Base-by-base conservation (phyloP, 192 early-diverging fungal genomes). In the Chytriomyces sp. region DNA sequence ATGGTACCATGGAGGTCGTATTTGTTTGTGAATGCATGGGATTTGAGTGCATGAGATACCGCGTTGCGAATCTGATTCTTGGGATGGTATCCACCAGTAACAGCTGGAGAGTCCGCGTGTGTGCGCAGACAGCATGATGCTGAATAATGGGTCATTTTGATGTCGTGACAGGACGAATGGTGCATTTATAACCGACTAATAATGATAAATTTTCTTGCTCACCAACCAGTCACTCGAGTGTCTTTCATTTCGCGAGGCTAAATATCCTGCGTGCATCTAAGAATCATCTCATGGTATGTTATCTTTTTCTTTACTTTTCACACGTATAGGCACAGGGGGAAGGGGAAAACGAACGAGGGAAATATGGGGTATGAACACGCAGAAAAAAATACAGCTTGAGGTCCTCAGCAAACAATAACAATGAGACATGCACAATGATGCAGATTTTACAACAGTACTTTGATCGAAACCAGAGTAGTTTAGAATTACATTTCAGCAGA, bases 1-100 rank as follows among this genome's bases (percentile, higher is more conserved):
- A 70, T 31, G 14, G n/a, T n/a, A n/a, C 57, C 41, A 7, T 59
- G 19, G 7, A 70, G 36, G 2, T 17, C 2, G 40, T 70, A 70
- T n/a, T 36, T 59, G 34, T 25, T 30, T 5, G 49, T 8, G 22
- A 55, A 22, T 55, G 49, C 33, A 22, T 4, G 12, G 26, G 63
- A 32, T 3, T 49, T 49, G 44, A 49, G 22, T 49, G 17, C 44
- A 22, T 14, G 1, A 22, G 22, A 14, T 14, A 49, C 22, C 44
- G 44, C 44, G 14, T 14, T 22, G 22, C 44, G 44, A 14, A 49
- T 49, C 22, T 49, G 14, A 14, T 49, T 22, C 44, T 49, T 22
- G 44, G 17, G 44, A 49, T 49, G 17, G 14, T 49, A n/a, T 14
- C 2, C 0, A n/a, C 14, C 7, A 44, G 41, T 7, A 19, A 19